Evolutionary conservation across 2,329 filamentous ascomycete genomes (phyloP), one percentile per base, ranked within the genome.

Genomic region (Aurifilum marmelostoma): DNA sequence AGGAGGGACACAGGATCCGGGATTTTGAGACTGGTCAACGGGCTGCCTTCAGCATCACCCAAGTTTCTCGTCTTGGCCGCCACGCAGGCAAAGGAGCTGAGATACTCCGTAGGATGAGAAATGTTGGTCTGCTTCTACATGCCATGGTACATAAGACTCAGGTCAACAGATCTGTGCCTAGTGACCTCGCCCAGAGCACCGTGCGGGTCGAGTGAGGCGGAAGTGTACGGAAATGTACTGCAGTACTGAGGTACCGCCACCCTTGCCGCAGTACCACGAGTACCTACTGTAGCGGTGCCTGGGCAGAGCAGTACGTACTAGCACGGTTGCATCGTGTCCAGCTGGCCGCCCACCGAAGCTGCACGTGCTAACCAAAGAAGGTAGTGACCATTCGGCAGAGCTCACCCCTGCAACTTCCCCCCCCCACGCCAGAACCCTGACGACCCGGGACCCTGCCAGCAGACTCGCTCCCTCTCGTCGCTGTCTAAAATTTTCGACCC

Each of bases 291-390:
- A 34, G n/a, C 34, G 34, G 34, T 34, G 32, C 27, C 27, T 56
- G 7, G 43, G 43, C 43, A n/a, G 18, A 47, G 21, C 21, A 21
- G 43, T 47, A 34, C 8, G 34, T 34, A 47, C 18, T 47, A 47
- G 43, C 43, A 47, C 43, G 4, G 43, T 32, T 18, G 14, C 7
- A 56, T 56, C 27, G 7, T 37, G 63, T 52, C 50, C 50, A 65
- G 32, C 24, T 54, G 47, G 47, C 63, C 50, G n/a, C 16, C 9
- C 14, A 18, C 21, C 14, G 24, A 18, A 34, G 21, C 63, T 59
- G 63, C 63, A 66, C 63, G 63, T 66, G 63, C 63, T 66, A 66
- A 58, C 59, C 37, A 41, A 29, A 62, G 34, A 34, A n/a, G 59
- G 37, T 16, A 39, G 21, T 62, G 37, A 43, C 37, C 59, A 27